Evolutionary conservation across 805 yeast species (phyloP), one percentile per base, ranked within the genome.

Genomic region (Schwanniomyces yamadae): DNA sequence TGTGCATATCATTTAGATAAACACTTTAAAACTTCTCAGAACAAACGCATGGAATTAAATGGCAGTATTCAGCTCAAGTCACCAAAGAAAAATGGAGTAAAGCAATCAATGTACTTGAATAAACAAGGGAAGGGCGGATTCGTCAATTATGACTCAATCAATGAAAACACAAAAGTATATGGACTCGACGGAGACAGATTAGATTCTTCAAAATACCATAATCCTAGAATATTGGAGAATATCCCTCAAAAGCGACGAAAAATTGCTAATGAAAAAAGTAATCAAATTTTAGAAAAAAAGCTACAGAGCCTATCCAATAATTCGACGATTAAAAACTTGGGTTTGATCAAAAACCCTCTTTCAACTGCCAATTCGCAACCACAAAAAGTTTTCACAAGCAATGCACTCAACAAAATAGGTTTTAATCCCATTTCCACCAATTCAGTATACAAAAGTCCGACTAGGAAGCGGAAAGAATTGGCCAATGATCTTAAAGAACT

Each of bases 21-120:
- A 31, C 69, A 76, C 28, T 65, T 78, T 36, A 69, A 73, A 28
- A 68, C 68, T 29, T 58, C 75, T 0, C 73, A 77, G 14, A 71
- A 80, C n/a, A 71, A 75, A 42, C 66, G 98, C 42, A 75, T 87
- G 67, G 98, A 90, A 55, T 66, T 91, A 36, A 84, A 79, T 56
- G 76, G 84, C 11, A 63, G 77, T 41, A 66, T 73, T 40, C 60
- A 79, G 39, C 56, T 77, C 59, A 71, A 78, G 48, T 74, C 87
- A 5, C 80, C 89, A 4, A 66, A 68, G 17, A 61, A 66, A 31
- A 52, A 23, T 12, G 35, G 33, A 12, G 14, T 22, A 23, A 50
- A 37, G 25, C 48, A 71, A 38, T 63, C 72, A 0, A 57, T 76
- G 43, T 65, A 65, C 28, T 48, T 67, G 33, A 69, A 65, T 4